These are phyloP conservation scores for Termitomyces sp. DNA, from an alignment of 768 basidiomycete species.

Conservation along the genomic window DNA sequence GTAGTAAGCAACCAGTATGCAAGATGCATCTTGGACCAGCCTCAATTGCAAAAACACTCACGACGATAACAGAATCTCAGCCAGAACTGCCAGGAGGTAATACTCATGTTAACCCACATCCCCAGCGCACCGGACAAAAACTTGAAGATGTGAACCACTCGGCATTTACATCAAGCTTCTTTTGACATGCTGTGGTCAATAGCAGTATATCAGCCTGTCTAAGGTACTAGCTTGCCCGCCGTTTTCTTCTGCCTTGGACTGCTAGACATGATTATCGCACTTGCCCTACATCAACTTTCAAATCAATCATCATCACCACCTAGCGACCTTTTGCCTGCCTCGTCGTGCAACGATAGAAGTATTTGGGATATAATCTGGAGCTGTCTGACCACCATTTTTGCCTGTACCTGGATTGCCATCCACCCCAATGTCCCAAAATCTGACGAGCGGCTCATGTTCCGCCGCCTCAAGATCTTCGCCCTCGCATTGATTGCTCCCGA, in stretches of 20 bases:
- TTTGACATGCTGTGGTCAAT: too few relatives aligned
- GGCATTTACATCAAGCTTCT: too few relatives aligned
- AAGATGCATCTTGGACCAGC: too few relatives aligned
- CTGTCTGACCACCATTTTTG: constrained; percentile 14
- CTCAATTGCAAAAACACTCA: too few relatives aligned
- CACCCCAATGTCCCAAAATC: constrained; percentile 24
- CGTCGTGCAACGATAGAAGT: constrained; percentile 8
- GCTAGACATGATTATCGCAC: not conserved
- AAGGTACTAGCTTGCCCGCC: not conserved
- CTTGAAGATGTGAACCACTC: too few relatives aligned
- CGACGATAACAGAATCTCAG: too few relatives aligned
- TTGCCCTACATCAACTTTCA: not conserved
- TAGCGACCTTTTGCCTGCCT: not conserved
- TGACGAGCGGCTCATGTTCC: not conserved
- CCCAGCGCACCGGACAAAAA: too few relatives aligned
- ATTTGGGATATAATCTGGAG: constrained; percentile 23
- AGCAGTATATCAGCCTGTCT: too few relatives aligned
- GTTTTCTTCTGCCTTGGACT: not conserved
- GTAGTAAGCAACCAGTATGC: too few relatives aligned
- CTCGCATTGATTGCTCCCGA: constrained; percentile 21
- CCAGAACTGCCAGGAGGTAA: too few relatives aligned
- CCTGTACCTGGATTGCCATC: constrained; percentile 11
- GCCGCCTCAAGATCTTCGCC: not conserved
- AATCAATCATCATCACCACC: not conserved
- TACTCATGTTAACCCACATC: too few relatives aligned